phyloP scores from a whole-genome alignment of 1,284 basidiomycete genomes.

The Irpex sp. region DNA sequence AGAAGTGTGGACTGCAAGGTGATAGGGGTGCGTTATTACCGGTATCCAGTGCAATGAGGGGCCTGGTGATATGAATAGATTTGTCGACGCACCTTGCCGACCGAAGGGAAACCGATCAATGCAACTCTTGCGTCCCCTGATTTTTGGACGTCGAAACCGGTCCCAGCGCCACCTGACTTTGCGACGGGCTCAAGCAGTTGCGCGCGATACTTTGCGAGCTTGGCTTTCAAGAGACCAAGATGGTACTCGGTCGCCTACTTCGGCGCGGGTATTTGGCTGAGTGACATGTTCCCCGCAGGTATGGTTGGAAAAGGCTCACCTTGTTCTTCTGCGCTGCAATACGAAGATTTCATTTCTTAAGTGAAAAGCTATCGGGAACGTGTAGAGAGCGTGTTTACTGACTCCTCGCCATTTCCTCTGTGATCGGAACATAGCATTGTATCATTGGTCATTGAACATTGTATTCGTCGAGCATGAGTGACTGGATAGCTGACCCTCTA shows the following conservation, averaged over 20 bases:
- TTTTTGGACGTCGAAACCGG: conserved; percentile 93
- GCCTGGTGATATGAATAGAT: neutral
- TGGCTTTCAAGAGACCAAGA: conserved; percentile 85
- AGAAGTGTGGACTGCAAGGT: conserved; percentile 79
- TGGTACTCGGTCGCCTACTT: conserved; percentile 89
- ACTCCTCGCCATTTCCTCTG: conserved; percentile 96
- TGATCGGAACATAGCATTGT: neutral
- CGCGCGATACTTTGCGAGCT: conserved; percentile 87
- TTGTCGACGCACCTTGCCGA: conserved; percentile 67
- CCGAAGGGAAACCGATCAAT: conserved; percentile 92
- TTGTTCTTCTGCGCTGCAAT: conserved; percentile 86
- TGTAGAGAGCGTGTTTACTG: conserved; percentile 32
- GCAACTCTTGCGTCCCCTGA: conserved; percentile 92
- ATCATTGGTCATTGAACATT: conserved; percentile 4
- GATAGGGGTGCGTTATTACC: conserved; percentile 6
- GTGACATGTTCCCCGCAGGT: neutral
- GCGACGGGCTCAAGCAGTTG: conserved; percentile 84
- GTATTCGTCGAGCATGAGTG: neutral
- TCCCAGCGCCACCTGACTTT: conserved; percentile 79
- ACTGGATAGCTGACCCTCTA: conserved; percentile 65
- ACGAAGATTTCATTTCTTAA: conserved; percentile 7
- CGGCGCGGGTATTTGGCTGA: conserved; percentile 3
- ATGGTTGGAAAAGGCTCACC: conserved; percentile 34
- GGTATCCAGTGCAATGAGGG: neutral
- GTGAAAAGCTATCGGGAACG: conserved; percentile 7